These are phyloP conservation scores for Penicillium odoratum DNA, from an alignment of 495 filamentous ascomycete genomes.

Conservation along the genomic window DNA sequence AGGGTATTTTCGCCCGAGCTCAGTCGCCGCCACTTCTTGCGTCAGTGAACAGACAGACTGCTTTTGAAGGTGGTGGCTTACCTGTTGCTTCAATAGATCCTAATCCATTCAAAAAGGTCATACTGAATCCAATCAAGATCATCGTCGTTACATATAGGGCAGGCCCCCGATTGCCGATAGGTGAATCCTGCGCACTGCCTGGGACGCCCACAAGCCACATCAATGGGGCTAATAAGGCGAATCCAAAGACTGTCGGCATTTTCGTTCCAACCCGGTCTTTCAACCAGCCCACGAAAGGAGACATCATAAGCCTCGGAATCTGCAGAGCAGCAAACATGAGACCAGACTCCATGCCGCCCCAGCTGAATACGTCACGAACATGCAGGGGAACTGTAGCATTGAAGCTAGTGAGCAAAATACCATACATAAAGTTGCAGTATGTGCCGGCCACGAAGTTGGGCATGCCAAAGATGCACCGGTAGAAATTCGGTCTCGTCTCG, in stretches of 20 bases:
- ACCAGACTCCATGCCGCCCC: slow-evolving; percentile 11
- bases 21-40: neutral
- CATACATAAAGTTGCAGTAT: slow-evolving; percentile 5
- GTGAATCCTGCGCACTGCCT: slow-evolving; percentile 7
- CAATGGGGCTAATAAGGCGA: slow-evolving; percentile 3
- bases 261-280: slow-evolving; percentile 13
- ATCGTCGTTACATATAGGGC: neutral
- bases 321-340: slow-evolving; percentile 16
- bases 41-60: neutral
- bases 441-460: slow-evolving; percentile 8
- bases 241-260: slow-evolving; percentile 11
- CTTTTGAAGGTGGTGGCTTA: neutral
- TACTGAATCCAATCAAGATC: neutral
- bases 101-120: neutral
- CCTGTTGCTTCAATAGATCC: slow-evolving; percentile 2
- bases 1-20: neutral
- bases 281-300: slow-evolving; percentile 9
- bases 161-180: neutral
- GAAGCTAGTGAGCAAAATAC: slow-evolving; percentile 10
- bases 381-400: slow-evolving; percentile 20
- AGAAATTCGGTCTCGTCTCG: slow-evolving; percentile 1
- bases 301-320: slow-evolving; percentile 5
- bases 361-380: slow-evolving; percentile 12
- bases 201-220: slow-evolving; percentile 12
- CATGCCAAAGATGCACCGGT: slow-evolving; percentile 9